Base-by-base conservation (phyloP, 345 rosid genomes). In the Limnanthes douglasii region DNA sequence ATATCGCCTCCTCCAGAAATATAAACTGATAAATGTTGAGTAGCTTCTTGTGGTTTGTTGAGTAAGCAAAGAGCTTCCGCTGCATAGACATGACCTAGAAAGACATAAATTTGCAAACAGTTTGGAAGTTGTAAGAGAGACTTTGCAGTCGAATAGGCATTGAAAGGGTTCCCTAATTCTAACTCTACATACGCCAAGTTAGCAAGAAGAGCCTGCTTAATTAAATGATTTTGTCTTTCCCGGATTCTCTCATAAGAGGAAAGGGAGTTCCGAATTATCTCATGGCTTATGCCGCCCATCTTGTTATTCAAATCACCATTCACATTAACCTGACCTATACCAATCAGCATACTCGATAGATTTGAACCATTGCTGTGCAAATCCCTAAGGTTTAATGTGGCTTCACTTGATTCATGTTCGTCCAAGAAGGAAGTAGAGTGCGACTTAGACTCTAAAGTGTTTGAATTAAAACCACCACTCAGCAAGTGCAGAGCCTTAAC, bases 41-140 rank as follows among this genome's bases (percentile, higher is more conserved):
- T 72, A 9, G 85, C 93, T 49, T 75, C 93, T 27, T 63, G 61
- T 18, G 73, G 69, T 40, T 54, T 67, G 69, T 69, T 62, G 54
- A 79, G 50, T 57, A 62, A 39, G 61, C 86, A 79, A 13, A 79
- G 82, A 11, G 93, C 78, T 66, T 79, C 93, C 19, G 86, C 93
- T 26, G 66, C 76, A 54, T 79, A 79, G 12, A 67, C 39, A 46
- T 53, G 93, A 31, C 72, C 73, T 10, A 79, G 61, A 62, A 66
- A 79, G 17, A 58, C 11, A 37, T 62, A 75, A 41, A 75, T 63
- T 52, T 57, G 69, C 1, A 73, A 69, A 51, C 82, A 69, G 25
- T 50, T 66, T 3, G 68, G 53, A 33, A 67, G 59, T 43, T 72
- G 67, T 48, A 79, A 50, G 21, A 79, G 71, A 48, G 76, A 65